Percentiles rank a stretch among this genome's conserved stretches.
phyloP scores from a whole-genome alignment of 768 basidiomycete species.

The Mycena maculata region DNA sequence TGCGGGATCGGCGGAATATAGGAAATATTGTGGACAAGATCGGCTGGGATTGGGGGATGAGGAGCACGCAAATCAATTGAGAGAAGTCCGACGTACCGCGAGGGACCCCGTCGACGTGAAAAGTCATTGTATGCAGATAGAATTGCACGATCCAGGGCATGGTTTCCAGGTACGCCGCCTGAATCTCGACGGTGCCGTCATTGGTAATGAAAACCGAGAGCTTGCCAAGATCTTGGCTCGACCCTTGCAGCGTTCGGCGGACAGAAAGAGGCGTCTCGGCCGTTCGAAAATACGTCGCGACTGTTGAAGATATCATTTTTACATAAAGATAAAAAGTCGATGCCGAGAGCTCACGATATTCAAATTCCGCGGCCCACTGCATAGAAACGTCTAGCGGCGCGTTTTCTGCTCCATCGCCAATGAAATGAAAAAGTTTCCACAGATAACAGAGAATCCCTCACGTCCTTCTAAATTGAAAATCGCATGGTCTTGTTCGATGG shows the following conservation, averaged over 20 bases:
- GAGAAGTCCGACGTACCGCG: slow-evolving; percentile 52
- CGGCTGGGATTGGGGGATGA: slow-evolving; percentile 54
- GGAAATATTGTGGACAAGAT: slow-evolving; percentile 70
- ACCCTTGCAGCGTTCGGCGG: slow-evolving; percentile 77
- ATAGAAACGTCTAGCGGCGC: slow-evolving; percentile 68
- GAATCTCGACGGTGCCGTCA: slow-evolving; percentile 54
- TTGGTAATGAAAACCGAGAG: slow-evolving; percentile 79
- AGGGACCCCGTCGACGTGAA: slow-evolving; percentile 57
- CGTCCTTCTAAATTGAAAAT: slow-evolving; percentile 62
- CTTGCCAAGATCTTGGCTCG: slow-evolving; percentile 80
- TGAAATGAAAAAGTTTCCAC: slow-evolving; percentile 24
- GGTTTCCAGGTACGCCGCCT: slow-evolving; percentile 84
- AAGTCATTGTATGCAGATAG: slow-evolving; percentile 82
- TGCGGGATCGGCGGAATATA: slow-evolving; percentile 79
- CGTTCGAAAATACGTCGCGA: slow-evolving; percentile 42
- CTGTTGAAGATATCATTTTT: slow-evolving; percentile 39
- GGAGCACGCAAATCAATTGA: neutral
- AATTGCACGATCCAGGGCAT: slow-evolving; percentile 95
- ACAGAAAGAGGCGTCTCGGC: slow-evolving; percentile 65
- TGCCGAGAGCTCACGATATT: slow-evolving; percentile 62
- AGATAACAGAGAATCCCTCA: slow-evolving; percentile 44
- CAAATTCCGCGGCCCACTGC: slow-evolving; percentile 69
- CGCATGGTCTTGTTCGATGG: slow-evolving; percentile 48
- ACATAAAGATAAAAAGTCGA: neutral
- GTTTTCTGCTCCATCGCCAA: slow-evolving; percentile 43